Evolutionary conservation across 2,329 filamentous ascomycete genomes (phyloP).

Genomic region (Hypoxylon sp.): DNA sequence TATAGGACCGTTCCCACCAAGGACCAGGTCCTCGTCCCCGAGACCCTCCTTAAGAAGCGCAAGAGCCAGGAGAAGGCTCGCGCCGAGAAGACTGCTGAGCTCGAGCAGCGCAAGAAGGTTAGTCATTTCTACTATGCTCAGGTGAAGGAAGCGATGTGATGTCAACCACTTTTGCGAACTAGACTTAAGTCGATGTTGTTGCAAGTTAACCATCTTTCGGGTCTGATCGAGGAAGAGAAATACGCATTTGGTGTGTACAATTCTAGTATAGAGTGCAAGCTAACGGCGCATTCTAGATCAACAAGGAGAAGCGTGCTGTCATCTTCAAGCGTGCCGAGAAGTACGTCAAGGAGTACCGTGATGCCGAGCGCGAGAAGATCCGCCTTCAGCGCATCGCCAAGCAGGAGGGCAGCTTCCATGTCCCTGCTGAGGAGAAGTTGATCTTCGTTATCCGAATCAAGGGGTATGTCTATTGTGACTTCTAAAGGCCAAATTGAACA

Average conservation of each 20-base stretch:
- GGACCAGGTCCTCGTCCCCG: constrained; percentile 93
- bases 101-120: constrained; percentile 93
- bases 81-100: constrained; percentile 84
- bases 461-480: constrained; percentile 71
- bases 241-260: constrained; percentile 34
- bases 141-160: constrained; percentile 75
- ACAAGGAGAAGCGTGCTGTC: constrained; percentile 97
- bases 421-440: constrained; percentile 94
- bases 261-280: constrained; percentile 43
- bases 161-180: constrained; percentile 90
- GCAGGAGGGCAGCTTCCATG: constrained; percentile 92
- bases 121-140: constrained; percentile 60
- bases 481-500: constrained; percentile 20
- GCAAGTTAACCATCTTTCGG: constrained; percentile 99
- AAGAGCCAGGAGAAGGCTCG: constrained; percentile 99
- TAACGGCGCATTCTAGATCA: constrained; percentile 75
- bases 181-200: constrained; percentile 98
- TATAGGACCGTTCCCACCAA: constrained; percentile 90
- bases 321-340: constrained; percentile 99
- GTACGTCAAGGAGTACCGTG: constrained; percentile 99
- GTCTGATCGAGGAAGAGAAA: constrained; percentile 77
- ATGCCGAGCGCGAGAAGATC: constrained; percentile 98
- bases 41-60: constrained; percentile 99
- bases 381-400: constrained; percentile 91
- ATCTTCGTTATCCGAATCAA: constrained; percentile 99